Evolutionary conservation across 2,329 filamentous ascomycete species (phyloP).

Genomic region (Venturia asperata): DNA sequence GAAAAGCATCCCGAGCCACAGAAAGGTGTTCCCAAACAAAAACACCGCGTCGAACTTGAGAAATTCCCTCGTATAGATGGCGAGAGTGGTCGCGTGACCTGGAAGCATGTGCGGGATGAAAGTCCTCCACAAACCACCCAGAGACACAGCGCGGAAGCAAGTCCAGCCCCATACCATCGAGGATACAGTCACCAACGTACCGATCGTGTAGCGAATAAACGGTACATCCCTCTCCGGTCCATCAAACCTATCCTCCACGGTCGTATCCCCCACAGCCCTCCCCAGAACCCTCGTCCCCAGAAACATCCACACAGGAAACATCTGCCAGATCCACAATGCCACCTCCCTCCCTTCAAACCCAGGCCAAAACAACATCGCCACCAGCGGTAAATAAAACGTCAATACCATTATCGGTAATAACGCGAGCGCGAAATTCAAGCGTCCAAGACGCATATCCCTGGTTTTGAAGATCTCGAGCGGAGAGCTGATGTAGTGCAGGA

Average conservation of each 20-base stretch:
- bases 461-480: too few relatives aligned
- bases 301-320: conserved; percentile 10
- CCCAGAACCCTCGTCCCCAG: neutral
- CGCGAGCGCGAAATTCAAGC: too few relatives aligned
- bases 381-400: too few relatives aligned
- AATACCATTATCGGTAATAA: too few relatives aligned
- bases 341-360: too few relatives aligned
- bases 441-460: too few relatives aligned
- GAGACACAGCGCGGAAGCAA: neutral
- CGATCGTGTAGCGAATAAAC: conserved; percentile 7
- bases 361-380: too few relatives aligned
- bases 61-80: neutral
- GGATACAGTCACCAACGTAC: neutral
- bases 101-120: neutral
- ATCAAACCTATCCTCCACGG: neutral
- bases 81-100: neutral
- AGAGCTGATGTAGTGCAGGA: too few relatives aligned
- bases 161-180: conserved; percentile 1
- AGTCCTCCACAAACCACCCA: neutral
- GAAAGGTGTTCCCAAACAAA: neutral
- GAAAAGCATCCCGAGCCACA: conserved; percentile 15
- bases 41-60: conserved; percentile 1
- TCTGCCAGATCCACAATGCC: too few relatives aligned
- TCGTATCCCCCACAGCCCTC: neutral
- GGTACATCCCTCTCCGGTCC: conserved; percentile 7